Evolutionary conservation across 208 protist genomes (phyloP).

Genomic region (Plasmodiophora brassicae): DNA sequence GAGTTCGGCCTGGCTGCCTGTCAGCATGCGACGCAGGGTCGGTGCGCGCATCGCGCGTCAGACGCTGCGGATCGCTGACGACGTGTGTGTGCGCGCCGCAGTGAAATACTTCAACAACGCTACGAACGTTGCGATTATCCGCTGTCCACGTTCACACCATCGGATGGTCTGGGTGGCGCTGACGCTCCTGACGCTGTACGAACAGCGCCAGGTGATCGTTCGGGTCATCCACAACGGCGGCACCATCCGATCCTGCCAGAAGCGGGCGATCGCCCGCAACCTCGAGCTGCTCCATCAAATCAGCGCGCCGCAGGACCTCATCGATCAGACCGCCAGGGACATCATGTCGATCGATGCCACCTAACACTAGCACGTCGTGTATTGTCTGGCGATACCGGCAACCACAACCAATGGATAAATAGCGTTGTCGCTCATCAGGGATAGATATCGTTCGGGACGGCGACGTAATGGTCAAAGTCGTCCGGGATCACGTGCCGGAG

Average conservation of each 20-base stretch:
- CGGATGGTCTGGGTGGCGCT: neutral
- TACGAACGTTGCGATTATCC: neutral
- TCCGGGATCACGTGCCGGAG: neutral
- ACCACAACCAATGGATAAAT: too few relatives aligned
- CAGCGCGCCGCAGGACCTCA: too few relatives aligned
- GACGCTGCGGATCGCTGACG: too few relatives aligned
- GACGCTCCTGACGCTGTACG: neutral
- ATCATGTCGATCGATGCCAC: too few relatives aligned
- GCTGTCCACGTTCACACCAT: neutral
- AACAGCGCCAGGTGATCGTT: neutral
- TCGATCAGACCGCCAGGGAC: too few relatives aligned
- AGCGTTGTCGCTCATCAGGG: too few relatives aligned
- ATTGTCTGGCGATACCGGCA: too few relatives aligned
- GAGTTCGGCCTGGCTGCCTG: neutral
- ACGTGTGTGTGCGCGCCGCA: too few relatives aligned
- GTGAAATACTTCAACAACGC: constrained; percentile 16
- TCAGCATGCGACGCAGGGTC: neutral
- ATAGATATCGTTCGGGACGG: neutral
- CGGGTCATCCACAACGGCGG: neutral
- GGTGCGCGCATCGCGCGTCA: neutral
- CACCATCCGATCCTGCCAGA: constrained; percentile 10
- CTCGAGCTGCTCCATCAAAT: too few relatives aligned
- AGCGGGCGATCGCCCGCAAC: neutral
- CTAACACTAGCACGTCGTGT: too few relatives aligned
- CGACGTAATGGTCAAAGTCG: neutral